These are phyloP conservation scores for Primulina huaijiensis DNA, from an alignment of 257 asterid genomes.

Conservation along the genomic window DNA sequence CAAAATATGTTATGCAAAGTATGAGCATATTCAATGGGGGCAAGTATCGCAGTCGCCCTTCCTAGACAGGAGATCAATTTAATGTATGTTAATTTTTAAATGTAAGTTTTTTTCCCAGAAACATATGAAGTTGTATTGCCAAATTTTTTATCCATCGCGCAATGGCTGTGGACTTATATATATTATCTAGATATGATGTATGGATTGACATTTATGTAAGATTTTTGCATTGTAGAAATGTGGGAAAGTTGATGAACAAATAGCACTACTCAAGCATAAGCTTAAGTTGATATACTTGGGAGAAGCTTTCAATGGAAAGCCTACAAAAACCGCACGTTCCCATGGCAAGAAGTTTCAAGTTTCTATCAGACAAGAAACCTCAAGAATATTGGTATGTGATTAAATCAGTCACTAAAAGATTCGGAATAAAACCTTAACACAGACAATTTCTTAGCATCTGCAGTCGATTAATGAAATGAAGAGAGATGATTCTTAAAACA, in stretches of 20 bases:
- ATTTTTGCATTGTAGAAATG: constrained; percentile 51
- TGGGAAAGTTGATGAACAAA: constrained; percentile 80
- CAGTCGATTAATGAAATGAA: neutral
- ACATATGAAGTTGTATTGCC: too few relatives aligned
- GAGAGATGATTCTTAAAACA: neutral
- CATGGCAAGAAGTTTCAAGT: constrained; percentile 92
- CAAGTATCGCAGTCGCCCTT: too few relatives aligned
- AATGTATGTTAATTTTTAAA: too few relatives aligned
- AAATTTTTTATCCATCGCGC: too few relatives aligned
- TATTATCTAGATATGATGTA: neutral
- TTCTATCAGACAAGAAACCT: constrained; percentile 68
- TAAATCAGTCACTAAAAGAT: neutral
- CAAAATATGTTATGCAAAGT: too few relatives aligned
- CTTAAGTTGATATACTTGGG: constrained; percentile 68
- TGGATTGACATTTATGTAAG: neutral
- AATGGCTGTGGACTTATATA: too few relatives aligned
- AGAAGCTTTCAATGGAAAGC: constrained; percentile 78
- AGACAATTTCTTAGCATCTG: neutral
- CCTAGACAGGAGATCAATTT: too few relatives aligned
- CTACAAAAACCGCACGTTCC: constrained; percentile 83
- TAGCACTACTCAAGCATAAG: constrained; percentile 68
- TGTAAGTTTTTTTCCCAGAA: too few relatives aligned
- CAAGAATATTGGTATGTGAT: constrained; percentile 57
- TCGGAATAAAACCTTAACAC: too few relatives aligned
- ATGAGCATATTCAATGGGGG: too few relatives aligned